Evolutionary conservation across 164 flowering plant genomes (phyloP).

Genomic region (Buxus sempervirens): DNA sequence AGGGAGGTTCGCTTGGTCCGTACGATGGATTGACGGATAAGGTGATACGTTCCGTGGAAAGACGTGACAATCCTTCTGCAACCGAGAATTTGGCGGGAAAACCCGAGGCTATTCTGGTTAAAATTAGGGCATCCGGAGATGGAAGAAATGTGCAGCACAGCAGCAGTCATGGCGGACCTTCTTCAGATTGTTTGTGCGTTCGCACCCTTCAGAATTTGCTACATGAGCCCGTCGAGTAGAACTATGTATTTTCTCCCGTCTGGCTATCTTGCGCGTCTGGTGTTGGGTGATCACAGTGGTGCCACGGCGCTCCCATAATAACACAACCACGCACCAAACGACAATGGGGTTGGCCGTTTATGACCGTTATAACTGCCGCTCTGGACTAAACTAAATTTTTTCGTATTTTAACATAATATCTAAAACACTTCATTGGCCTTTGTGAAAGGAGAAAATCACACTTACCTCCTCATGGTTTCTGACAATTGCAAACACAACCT

Average conservation of each 20-base stretch:
- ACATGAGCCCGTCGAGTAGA: background rate
- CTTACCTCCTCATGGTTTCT: too few species aligned
- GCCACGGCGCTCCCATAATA: background rate
- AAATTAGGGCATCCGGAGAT: slow-evolving; percentile 18
- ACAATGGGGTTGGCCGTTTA: too few species aligned
- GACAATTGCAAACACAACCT: too few species aligned
- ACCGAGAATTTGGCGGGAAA: slow-evolving; percentile 16
- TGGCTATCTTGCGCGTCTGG: background rate
- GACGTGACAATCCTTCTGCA: background rate
- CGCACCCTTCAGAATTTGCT: background rate
- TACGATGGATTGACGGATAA: background rate
- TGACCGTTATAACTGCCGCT: too few species aligned
- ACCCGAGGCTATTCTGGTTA: slow-evolving; percentile 3
- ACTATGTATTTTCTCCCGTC: too few species aligned
- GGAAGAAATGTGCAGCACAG: slow-evolving; percentile 20
- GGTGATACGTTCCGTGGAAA: slow-evolving; percentile 1
- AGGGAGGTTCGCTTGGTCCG: slow-evolving; percentile 11
- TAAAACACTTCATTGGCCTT: too few species aligned
- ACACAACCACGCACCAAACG: background rate
- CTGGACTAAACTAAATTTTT: too few species aligned
- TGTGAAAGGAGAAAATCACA: too few species aligned
- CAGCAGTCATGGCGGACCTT: slow-evolving; percentile 24
- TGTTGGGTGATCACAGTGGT: slow-evolving; percentile 7
- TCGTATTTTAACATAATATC: too few species aligned
- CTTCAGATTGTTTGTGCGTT: background rate